Evolutionary conservation across 768 basidiomycete species (phyloP).

Genomic region (Lactarius sanguifluus): DNA sequence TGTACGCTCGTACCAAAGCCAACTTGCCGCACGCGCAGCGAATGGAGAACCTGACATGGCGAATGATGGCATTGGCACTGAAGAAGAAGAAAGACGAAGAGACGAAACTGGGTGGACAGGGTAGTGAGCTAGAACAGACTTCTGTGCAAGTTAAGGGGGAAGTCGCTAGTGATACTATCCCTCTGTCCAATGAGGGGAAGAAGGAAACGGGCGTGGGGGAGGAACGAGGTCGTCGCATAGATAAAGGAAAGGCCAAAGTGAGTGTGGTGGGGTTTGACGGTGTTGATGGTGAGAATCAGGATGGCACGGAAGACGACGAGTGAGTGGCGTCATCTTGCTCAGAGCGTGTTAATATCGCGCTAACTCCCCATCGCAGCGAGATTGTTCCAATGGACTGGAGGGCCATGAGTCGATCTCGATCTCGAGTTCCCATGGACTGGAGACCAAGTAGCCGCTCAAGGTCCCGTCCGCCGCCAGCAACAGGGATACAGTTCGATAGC

Average conservation of each 20-base stretch:
- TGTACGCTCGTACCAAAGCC: slow-evolving; percentile 91
- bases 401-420: slow-evolving; percentile 85
- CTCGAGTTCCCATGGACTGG: slow-evolving; percentile 92
- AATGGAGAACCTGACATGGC: slow-evolving; percentile 98
- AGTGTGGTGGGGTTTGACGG: slow-evolving; percentile 83
- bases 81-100: slow-evolving; percentile 85
- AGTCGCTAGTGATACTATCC: slow-evolving; percentile 27
- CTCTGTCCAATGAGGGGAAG: slow-evolving; percentile 22
- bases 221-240: slow-evolving; percentile 70
- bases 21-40: slow-evolving; percentile 86
- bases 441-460: slow-evolving; percentile 73
- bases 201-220: slow-evolving; percentile 36
- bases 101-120: slow-evolving; percentile 35
- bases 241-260: slow-evolving; percentile 78
- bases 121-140: slow-evolving; percentile 26
- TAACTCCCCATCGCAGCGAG: slow-evolving; percentile 42
- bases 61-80: slow-evolving; percentile 96
- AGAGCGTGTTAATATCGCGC: slow-evolving; percentile 29
- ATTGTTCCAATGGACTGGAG: slow-evolving; percentile 89
- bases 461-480: slow-evolving; percentile 65
- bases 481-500: slow-evolving; percentile 33
- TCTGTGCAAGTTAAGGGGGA: slow-evolving; percentile 30
- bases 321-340: slow-evolving; percentile 44
- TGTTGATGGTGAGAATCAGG: slow-evolving; percentile 72
- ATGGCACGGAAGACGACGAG: slow-evolving; percentile 72